phyloP scores from a whole-genome alignment of 768 basidiomycete genomes.

The Mycena venus region DNA sequence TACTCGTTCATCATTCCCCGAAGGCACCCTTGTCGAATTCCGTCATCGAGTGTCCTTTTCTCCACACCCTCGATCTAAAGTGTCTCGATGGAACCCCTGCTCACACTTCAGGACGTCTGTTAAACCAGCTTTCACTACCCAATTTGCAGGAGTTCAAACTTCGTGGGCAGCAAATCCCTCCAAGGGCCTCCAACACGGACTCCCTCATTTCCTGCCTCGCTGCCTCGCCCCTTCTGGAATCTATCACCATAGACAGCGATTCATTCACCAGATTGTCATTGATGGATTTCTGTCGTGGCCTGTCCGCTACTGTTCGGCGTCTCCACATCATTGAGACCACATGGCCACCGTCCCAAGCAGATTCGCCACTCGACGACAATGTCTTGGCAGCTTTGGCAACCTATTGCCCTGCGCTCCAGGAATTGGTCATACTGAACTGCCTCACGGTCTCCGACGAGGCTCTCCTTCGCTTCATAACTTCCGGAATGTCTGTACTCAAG shows the following conservation, averaged over 20 bases:
- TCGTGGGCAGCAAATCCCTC: not conserved
- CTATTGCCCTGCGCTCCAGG: not conserved
- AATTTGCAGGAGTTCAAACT: not conserved
- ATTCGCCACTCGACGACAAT: not conserved
- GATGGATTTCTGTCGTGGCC: not conserved
- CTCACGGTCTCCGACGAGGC: not conserved
- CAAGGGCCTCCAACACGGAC: not conserved
- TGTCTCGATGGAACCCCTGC: not conserved
- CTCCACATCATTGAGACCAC: not conserved
- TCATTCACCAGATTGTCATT: not conserved
- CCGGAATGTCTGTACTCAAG: not conserved
- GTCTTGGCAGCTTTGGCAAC: not conserved
- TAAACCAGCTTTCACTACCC: not conserved
- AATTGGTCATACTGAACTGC: not conserved
- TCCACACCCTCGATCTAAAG: not conserved
- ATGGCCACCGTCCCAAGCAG: no score
- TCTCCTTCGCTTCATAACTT: not conserved
- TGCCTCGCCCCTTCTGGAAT: not conserved
- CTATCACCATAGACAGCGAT: not conserved
- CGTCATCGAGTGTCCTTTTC: not conserved
- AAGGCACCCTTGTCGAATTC: no score
- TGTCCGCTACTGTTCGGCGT: not conserved
- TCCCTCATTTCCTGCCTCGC: not conserved
- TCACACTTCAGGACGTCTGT: not conserved
- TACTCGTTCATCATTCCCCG: not conserved